Evolutionary conservation across 2,329 filamentous ascomycete genomes (phyloP).

Genomic region (Teratosphaeria nubilosa): DNA sequence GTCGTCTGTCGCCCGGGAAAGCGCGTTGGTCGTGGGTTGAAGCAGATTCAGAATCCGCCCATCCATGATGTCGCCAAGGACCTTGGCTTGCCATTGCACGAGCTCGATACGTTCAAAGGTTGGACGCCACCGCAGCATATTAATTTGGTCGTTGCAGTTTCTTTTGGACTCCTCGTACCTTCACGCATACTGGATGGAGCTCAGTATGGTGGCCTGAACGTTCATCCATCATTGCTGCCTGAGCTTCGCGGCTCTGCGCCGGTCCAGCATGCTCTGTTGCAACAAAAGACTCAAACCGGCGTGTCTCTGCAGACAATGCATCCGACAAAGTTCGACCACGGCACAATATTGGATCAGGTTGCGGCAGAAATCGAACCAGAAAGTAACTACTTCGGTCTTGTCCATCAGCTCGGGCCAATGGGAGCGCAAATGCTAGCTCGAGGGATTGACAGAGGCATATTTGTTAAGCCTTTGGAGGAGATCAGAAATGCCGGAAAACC

Average conservation of each 20-base stretch:
- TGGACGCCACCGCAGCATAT: conserved; percentile 57
- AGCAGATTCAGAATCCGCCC: conserved; percentile 56
- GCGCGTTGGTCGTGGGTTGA: conserved; percentile 59
- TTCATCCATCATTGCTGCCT: conserved; percentile 76
- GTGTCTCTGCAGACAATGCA: conserved; percentile 83
- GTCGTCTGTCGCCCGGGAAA: conserved; percentile 78
- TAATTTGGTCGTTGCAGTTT: conserved; percentile 83
- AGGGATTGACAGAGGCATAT: conserved; percentile 52
- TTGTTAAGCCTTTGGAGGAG: conserved; percentile 48
- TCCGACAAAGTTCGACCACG: conserved; percentile 64
- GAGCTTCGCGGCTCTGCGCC: conserved; percentile 79
- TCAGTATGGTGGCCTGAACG: conserved; percentile 79
- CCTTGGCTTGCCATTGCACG: conserved; percentile 58
- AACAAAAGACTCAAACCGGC: conserved; percentile 52
- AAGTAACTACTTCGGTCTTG: conserved; percentile 42
- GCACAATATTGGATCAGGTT: conserved; percentile 59
- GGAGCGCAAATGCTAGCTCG: conserved; percentile 63
- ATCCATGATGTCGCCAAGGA: conserved; percentile 56
- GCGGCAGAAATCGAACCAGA: conserved; percentile 37
- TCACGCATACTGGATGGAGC: conserved; percentile 58
- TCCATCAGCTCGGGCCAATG: conserved; percentile 47
- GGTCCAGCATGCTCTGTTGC: conserved; percentile 71
- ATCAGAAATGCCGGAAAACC: conserved; percentile 10
- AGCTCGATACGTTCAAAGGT: conserved; percentile 69
- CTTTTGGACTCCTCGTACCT: conserved; percentile 86